phyloP scores from a whole-genome alignment of 2,329 filamentous ascomycete species.

The Pseudopithomyces maydicus region DNA sequence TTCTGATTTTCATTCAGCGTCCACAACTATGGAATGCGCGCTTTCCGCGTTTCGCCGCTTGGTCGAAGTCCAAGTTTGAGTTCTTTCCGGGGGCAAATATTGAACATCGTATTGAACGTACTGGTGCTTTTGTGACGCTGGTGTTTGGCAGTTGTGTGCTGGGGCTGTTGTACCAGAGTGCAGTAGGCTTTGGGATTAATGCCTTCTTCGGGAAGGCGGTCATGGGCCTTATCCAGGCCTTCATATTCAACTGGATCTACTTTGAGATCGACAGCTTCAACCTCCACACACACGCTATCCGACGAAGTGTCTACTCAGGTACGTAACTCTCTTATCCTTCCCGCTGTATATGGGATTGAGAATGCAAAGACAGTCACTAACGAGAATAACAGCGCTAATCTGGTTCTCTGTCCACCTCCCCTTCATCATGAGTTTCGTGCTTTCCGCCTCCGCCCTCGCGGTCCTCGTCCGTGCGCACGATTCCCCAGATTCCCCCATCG shows the following conservation, averaged over 20 bases:
- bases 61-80: conserved; percentile 54
- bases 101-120: conserved; percentile 69
- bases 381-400: conserved; percentile 49
- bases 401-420: conserved; percentile 65
- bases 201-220: conserved; percentile 67
- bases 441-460: conserved; percentile 63
- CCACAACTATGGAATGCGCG: conserved; percentile 12
- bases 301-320: conserved; percentile 55
- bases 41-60: conserved; percentile 20
- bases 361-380: background rate
- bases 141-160: conserved; percentile 70
- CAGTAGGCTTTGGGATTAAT: conserved; percentile 57
- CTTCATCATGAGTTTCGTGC: conserved; percentile 67
- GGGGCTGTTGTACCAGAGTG: conserved; percentile 64
- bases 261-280: conserved; percentile 66
- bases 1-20: conserved; percentile 48
- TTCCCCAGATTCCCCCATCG: conserved; percentile 52
- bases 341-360: background rate
- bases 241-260: conserved; percentile 67
- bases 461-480: conserved; percentile 65
- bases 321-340: conserved; percentile 17
- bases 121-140: conserved; percentile 67
- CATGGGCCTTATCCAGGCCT: conserved; percentile 62
- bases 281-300: conserved; percentile 65
- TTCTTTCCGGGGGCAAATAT: conserved; percentile 68